Conservation (phyloP, 2,329 filamentous ascomycete genomes). For the Phialophora chinensis region DNA sequence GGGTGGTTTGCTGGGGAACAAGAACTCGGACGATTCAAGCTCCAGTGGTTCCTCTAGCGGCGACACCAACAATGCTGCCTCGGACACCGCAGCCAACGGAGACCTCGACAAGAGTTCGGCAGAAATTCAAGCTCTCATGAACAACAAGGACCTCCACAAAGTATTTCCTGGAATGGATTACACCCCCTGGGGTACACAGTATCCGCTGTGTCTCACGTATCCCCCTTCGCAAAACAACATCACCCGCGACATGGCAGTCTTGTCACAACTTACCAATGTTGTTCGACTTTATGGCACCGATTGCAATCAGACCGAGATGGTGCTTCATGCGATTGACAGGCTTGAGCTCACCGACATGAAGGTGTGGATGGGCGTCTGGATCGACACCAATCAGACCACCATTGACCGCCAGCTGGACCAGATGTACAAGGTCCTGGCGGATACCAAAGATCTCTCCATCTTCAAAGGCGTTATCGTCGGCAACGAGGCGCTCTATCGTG, state of each 20-base stretch:
- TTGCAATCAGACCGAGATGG: conserved; percentile 96
- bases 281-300: conserved; percentile 92
- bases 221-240: conserved; percentile 93
- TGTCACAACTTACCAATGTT: conserved; percentile 86
- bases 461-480: conserved; percentile 69
- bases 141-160: conserved; percentile 82
- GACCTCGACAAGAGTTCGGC: conserved; percentile 75
- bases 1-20: conserved; percentile 71
- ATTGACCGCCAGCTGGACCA: conserved; percentile 80
- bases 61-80: conserved; percentile 55
- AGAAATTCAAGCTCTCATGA: conserved; percentile 81
- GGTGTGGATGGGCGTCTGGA: conserved; percentile 94
- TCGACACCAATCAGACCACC: conserved; percentile 81
- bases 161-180: conserved; percentile 97
- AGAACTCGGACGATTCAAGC: conserved; percentile 47
- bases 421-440: conserved; percentile 81
- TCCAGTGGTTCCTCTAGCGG: conserved; percentile 33
- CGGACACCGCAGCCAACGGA: conserved; percentile 68
- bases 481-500: conserved; percentile 67
- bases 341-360: conserved; percentile 77
- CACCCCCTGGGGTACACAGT: conserved; percentile 88
- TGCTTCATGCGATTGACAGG: conserved; percentile 78
- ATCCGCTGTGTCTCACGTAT: conserved; percentile 76
- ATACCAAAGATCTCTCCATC: conserved; percentile 50
- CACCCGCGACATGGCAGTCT: conserved; percentile 85